A percentile compares a stretch with the other conserved stretches of the same genome.
Evolutionary conservation across 768 basidiomycete species (phyloP).

Genomic region (Nidularia pulvinata): DNA sequence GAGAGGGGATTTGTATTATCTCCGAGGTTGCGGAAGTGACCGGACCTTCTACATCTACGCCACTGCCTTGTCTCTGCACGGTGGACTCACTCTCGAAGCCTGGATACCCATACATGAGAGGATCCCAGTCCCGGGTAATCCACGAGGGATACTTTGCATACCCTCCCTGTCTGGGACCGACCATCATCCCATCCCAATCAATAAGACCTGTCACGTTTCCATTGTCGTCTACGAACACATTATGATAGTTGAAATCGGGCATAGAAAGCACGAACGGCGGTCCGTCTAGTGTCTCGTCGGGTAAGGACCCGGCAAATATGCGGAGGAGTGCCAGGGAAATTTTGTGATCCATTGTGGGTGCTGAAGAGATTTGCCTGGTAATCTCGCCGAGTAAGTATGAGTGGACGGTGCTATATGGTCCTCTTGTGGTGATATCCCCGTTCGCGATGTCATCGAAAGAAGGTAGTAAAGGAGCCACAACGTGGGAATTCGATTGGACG

Average conservation of each 20-base stretch:
- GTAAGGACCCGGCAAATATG: background rate
- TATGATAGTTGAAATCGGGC: conserved; percentile 18
- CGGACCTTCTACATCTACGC: too few species aligned
- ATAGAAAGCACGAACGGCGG: conserved; percentile 17
- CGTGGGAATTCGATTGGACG: background rate
- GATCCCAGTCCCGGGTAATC: conserved; percentile 22
- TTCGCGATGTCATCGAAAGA: background rate
- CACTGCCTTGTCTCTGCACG: too few species aligned
- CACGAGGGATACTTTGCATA: conserved; percentile 20
- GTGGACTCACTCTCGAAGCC: too few species aligned
- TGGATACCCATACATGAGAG: conserved; percentile 12
- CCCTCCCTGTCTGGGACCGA: conserved; percentile 12
- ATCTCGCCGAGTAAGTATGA: background rate
- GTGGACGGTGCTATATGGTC: background rate
- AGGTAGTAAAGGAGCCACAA: background rate
- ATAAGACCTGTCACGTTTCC: conserved; percentile 8
- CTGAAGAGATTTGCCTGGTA: background rate
- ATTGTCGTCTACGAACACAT: too few species aligned
- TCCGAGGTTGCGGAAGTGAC: too few species aligned
- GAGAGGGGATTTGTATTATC: too few species aligned
- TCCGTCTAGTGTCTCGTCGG: conserved; percentile 13
- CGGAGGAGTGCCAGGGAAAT: background rate
- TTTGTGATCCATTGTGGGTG: background rate
- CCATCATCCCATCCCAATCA: conserved; percentile 18
- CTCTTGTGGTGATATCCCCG: background rate